phyloP scores from a whole-genome alignment of 225 moss, liverwort and hornwort genomes.

The Anthoceros angustus region DNA sequence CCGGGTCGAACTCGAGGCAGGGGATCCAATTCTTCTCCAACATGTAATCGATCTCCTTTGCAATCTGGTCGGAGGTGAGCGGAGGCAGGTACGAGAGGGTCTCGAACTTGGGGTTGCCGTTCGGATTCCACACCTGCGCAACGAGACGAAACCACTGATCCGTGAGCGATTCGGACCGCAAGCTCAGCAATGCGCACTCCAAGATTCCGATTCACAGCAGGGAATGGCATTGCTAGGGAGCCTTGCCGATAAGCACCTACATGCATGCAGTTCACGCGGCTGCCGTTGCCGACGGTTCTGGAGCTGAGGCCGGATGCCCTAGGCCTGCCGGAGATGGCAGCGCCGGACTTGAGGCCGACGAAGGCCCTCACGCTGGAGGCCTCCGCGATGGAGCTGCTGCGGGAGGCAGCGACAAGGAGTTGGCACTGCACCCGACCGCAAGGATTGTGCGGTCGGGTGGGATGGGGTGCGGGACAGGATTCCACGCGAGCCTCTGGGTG shows the following conservation, averaged over 20 bases:
- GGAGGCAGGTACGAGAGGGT: slow-evolving; percentile 30
- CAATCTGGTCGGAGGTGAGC: slow-evolving; percentile 11
- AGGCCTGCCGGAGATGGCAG: slow-evolving; percentile 10
- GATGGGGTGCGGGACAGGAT: too few species aligned
- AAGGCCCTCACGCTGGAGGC: slow-evolving; percentile 21
- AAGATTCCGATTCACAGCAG: neutral
- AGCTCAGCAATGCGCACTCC: too few species aligned
- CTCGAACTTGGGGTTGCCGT: slow-evolving; percentile 17
- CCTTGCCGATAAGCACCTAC: too few species aligned
- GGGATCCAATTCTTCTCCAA: slow-evolving; percentile 14
- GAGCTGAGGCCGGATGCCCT: slow-evolving; percentile 9
- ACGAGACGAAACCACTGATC: neutral
- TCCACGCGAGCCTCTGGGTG: too few species aligned
- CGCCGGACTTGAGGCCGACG: slow-evolving; percentile 19
- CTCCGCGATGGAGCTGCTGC: slow-evolving; percentile 6
- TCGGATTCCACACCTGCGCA: slow-evolving; percentile 32
- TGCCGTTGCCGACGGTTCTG: slow-evolving; percentile 18
- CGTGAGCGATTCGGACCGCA: too few species aligned
- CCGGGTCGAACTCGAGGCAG: slow-evolving; percentile 30
- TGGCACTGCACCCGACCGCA: too few species aligned
- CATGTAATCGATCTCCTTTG: slow-evolving; percentile 30
- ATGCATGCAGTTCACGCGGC: slow-evolving; percentile 19
- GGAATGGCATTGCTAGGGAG: too few species aligned
- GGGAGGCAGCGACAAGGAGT: slow-evolving; percentile 14
- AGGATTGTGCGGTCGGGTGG: too few species aligned